Percentiles rank a stretch among this genome's conserved stretches.
Conservation (phyloP, 129 eudicot genomes). For the Kitagawia praeruptora region DNA sequence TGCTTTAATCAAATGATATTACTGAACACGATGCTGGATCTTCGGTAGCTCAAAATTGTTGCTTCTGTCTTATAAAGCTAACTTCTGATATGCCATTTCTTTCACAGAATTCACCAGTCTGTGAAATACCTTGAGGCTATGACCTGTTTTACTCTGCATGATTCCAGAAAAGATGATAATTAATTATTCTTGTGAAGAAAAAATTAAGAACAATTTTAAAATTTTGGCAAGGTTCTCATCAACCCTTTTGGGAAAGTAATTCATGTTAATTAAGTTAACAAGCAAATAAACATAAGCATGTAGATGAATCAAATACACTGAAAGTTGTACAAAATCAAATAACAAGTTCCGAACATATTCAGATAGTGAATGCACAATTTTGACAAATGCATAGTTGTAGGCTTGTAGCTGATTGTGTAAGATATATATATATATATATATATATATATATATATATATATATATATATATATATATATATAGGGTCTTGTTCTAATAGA, state of each 20-base stretch:
- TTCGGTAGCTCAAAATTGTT: not conserved
- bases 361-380: not conserved
- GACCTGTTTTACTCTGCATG: conserved; percentile 79
- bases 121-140: conserved; percentile 68
- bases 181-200: not conserved
- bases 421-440: too few species aligned
- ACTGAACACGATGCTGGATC: not conserved
- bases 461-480: too few species aligned
- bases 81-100: conserved; percentile 53
- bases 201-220: not conserved
- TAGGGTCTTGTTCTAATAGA: too few species aligned
- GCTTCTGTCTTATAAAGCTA: conserved; percentile 21
- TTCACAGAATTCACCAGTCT: conserved; percentile 68
- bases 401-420: not conserved
- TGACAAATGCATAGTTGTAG: not conserved
- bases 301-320: too few species aligned
- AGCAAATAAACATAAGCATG: not conserved
- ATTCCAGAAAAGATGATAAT: not conserved
- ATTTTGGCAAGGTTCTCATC: not conserved
- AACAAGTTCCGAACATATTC: not conserved
- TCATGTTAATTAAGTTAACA: not conserved
- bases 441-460: too few species aligned
- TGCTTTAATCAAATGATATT: not conserved
- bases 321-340: not conserved
- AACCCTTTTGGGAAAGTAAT: not conserved